phyloP scores from a whole-genome alignment of 345 rosid species.

The Orychophragmus violaceus region DNA sequence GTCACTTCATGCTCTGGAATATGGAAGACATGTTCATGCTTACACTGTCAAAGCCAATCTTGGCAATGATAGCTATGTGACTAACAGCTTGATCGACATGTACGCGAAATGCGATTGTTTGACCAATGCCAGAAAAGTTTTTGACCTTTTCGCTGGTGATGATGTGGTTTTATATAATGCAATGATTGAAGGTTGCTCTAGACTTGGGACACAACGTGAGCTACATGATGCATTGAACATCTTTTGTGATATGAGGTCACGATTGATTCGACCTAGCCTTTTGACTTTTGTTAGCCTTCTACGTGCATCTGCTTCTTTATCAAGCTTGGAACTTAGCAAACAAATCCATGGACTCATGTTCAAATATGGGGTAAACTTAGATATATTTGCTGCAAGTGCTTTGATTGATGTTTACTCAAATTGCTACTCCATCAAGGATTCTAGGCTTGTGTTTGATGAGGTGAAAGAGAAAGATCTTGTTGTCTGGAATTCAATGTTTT shows the following conservation, averaged over 20 bases:
- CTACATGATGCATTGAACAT: constrained; percentile 48
- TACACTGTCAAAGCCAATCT: constrained; percentile 51
- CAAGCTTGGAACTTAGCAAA: constrained; percentile 42
- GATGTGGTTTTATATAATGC: constrained; percentile 62
- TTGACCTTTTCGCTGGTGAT: constrained; percentile 37
- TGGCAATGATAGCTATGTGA: constrained; percentile 47
- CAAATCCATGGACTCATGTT: constrained; percentile 66
- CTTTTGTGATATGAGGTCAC: constrained; percentile 52
- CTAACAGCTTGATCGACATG: constrained; percentile 67
- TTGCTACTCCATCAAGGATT: constrained; percentile 43
- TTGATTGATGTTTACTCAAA: constrained; percentile 64
- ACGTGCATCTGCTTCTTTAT: constrained; percentile 50
- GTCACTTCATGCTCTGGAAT: constrained; percentile 41
- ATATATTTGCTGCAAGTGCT: constrained; percentile 53
- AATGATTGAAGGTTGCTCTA: constrained; percentile 75
- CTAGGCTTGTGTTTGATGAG: constrained; percentile 58
- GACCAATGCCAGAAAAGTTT: constrained; percentile 50
- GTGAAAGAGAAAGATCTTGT: constrained; percentile 63
- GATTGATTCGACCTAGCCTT: constrained; percentile 41
- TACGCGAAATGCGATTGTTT: constrained; percentile 58
- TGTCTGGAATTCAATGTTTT: constrained; percentile 74
- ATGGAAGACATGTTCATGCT: constrained; percentile 66
- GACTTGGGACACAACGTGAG: constrained; percentile 35
- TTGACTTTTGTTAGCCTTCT: constrained; percentile 78
- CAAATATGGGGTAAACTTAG: constrained; percentile 44